Conservation (phyloP, 73 alveolate species). For the Paramecium pentaurelia region DNA sequence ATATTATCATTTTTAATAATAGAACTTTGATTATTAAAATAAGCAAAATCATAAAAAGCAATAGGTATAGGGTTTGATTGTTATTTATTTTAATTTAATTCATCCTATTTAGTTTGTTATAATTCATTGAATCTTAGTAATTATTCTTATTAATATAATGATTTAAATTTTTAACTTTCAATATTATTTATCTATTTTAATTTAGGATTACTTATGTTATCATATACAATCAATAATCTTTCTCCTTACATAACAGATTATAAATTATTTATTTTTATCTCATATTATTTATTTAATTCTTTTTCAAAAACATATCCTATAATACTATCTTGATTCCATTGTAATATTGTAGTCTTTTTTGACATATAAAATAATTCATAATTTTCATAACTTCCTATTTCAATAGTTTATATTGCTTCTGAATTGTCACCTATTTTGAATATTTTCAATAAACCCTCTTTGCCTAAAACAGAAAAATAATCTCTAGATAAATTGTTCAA, state of each 20-base stretch:
- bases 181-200: not conserved
- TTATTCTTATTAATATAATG: not conserved
- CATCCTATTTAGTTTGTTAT: not conserved
- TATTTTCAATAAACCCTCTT: not conserved
- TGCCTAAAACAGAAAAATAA: not conserved
- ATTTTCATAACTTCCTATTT: not conserved
- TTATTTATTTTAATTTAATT: not conserved
- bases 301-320: not conserved
- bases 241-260: not conserved
- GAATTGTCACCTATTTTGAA: not conserved
- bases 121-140: not conserved
- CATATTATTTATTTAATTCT: not conserved
- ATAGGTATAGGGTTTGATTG: not conserved
- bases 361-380: not conserved
- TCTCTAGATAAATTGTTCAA: not conserved
- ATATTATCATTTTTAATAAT: not conserved
- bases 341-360: not conserved
- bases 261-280: not conserved
- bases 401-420: not conserved
- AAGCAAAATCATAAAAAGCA: not conserved
- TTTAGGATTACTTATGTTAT: conserved; percentile 2
- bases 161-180: not conserved
- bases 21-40: not conserved
- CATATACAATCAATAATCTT: not conserved
- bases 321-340: not conserved